phyloP scores from a whole-genome alignment of 345 rosid species.

The Laguncularia racemosa region DNA sequence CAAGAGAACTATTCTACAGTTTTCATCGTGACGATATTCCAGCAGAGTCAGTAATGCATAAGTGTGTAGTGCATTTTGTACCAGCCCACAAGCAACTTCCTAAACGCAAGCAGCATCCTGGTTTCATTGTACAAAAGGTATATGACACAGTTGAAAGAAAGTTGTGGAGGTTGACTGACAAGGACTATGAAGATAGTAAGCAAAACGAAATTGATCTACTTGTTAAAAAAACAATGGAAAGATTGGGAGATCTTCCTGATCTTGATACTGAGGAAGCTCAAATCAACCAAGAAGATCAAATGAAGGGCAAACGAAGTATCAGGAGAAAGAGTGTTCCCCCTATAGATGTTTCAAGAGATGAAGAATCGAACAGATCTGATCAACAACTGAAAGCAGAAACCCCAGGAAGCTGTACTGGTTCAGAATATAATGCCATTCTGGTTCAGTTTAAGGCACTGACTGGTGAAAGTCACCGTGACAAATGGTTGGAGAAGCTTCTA shows the following conservation, averaged over 20 bases:
- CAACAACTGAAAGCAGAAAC: constrained; percentile 45
- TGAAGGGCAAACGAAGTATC: constrained; percentile 30
- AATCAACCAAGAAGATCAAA: constrained; percentile 42
- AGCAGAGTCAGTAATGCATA: constrained; percentile 97
- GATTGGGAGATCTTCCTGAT: constrained; percentile 70
- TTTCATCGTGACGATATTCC: constrained; percentile 95
- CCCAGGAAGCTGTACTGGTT: constrained; percentile 73
- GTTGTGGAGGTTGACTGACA: constrained; percentile 69
- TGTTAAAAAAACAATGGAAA: constrained; percentile 61
- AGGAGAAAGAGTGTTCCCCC: constrained; percentile 47
- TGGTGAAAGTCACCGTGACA: constrained; percentile 80
- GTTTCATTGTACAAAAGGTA: constrained; percentile 86
- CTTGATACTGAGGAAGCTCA: constrained; percentile 35
- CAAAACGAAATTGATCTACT: constrained; percentile 76
- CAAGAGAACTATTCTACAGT: constrained; percentile 88
- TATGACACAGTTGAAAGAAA: constrained; percentile 58
- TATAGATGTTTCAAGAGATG: constrained; percentile 79
- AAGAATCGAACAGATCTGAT: constrained; percentile 40
- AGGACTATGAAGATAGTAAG: constrained; percentile 62
- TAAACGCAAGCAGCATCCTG: constrained; percentile 68
- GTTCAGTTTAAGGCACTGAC: constrained; percentile 54
- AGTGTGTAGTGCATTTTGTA: constrained; percentile 90
- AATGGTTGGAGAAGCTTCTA: constrained; percentile 86
- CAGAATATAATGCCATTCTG: constrained; percentile 53
- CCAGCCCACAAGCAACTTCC: constrained; percentile 89